Percentiles rank a stretch among this genome's conserved stretches.
These are phyloP conservation scores for Camelina laxa DNA, from an alignment of 345 rosid species.

Conservation along the genomic window DNA sequence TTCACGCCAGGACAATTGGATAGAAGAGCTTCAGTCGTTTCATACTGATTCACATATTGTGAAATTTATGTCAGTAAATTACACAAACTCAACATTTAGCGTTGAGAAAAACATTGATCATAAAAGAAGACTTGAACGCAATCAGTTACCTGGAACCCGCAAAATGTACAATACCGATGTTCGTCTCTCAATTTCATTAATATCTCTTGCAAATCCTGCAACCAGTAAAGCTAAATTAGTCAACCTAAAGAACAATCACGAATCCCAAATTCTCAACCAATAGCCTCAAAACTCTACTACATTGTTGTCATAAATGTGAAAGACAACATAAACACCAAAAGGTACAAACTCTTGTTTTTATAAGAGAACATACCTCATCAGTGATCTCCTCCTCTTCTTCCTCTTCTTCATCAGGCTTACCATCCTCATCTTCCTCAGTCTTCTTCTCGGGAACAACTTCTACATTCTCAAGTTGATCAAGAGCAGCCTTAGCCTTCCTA, in stretches of 20 bases:
- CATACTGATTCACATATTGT: conserved; percentile 60
- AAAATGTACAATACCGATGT: conserved; percentile 76
- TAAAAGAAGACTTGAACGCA: conserved; percentile 4
- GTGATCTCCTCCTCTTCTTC: conserved; percentile 75
- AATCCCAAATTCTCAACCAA: conserved; percentile 12
- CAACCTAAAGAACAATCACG: conserved; percentile 12
- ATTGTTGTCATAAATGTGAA: background rate
- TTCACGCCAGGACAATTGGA: conserved; percentile 79
- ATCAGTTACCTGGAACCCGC: conserved; percentile 74
- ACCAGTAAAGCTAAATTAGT: conserved; percentile 32
- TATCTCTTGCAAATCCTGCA: conserved; percentile 78
- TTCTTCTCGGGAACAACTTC: conserved; percentile 68
- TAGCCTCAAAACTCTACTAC: background rate
- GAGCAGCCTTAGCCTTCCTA: conserved; percentile 80
- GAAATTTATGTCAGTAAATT: conserved; percentile 16
- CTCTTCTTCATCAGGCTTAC: conserved; percentile 63
- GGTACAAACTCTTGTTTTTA: background rate
- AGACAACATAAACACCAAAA: conserved; percentile 9
- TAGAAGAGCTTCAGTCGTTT: conserved; percentile 70
- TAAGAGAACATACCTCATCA: conserved; percentile 59
- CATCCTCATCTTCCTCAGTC: conserved; percentile 59
- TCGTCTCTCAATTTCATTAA: conserved; percentile 79
- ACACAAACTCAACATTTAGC: background rate
- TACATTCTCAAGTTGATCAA: conserved; percentile 85
- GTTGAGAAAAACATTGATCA: background rate